These are phyloP conservation scores for Penicillium dipodomyicola DNA, from an alignment of 495 filamentous ascomycete genomes.

Conservation along the genomic window DNA sequence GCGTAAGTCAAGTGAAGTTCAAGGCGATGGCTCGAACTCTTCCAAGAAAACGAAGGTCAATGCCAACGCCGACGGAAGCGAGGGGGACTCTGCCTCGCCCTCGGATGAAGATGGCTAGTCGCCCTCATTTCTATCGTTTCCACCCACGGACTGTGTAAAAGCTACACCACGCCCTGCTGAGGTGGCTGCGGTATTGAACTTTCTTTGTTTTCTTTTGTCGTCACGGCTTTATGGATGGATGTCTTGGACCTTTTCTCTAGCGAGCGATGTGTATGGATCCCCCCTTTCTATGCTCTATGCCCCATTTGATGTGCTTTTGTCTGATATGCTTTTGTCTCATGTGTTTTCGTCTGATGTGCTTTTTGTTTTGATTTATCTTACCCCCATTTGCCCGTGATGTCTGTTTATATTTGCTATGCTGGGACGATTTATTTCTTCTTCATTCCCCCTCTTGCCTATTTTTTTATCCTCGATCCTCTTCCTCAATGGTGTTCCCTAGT, in stretches of 20 bases:
- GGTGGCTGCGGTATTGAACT: conserved; percentile 3
- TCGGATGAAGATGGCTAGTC: conserved; percentile 51
- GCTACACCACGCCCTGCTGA: neutral
- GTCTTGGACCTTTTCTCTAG: conserved; percentile 34
- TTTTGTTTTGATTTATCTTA: conserved; percentile 1
- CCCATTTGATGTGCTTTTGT: conserved; percentile 15
- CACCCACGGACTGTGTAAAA: neutral
- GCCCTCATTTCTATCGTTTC: neutral
- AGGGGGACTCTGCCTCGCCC: conserved; percentile 46
- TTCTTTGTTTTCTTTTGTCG: conserved; percentile 27
- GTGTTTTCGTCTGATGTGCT: conserved; percentile 6
- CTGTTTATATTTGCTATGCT: conserved; percentile 42
- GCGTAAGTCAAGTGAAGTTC: conserved; percentile 50
- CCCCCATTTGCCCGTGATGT: conserved; percentile 20
- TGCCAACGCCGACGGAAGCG: conserved; percentile 48
- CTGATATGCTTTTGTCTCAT: neutral
- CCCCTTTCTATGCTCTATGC: conserved; percentile 16
- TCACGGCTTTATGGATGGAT: conserved; percentile 41
- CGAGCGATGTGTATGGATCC: conserved; percentile 43
- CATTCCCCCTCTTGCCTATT: conserved; percentile 12
- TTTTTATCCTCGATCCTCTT: conserved; percentile 7
- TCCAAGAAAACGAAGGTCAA: conserved; percentile 51
- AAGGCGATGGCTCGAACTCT: conserved; percentile 38
- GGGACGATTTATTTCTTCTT: conserved; percentile 32
- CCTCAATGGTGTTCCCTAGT: neutral